Conservation (phyloP, 2,329 filamentous ascomycete species). For the Delphinella strobiligena region DNA sequence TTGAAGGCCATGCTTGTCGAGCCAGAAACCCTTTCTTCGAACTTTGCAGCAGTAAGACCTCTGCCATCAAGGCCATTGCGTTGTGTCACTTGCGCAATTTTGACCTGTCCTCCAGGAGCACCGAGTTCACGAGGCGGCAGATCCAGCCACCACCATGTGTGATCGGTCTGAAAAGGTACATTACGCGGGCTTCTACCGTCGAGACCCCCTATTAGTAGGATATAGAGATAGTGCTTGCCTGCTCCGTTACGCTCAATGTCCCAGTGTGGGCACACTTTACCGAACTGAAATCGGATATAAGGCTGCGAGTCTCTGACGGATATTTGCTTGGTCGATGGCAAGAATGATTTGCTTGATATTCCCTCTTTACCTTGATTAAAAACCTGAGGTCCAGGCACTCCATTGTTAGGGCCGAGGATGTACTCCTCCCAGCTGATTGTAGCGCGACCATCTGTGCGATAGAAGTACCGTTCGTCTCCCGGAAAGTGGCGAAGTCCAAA, state of each 20-base stretch:
- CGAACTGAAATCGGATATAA: conserved; percentile 60
- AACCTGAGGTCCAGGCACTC: conserved; percentile 31
- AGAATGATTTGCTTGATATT: conserved; percentile 45
- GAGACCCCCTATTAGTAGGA: conserved; percentile 53
- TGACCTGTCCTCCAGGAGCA: conserved; percentile 53
- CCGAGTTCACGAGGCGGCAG: conserved; percentile 54
- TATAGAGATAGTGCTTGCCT: conserved; percentile 55
- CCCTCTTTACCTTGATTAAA: conserved; percentile 40
- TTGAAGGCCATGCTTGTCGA: conserved; percentile 28
- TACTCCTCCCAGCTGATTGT: conserved; percentile 71
- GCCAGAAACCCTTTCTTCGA: conserved; percentile 32
- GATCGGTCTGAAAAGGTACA: conserved; percentile 57
- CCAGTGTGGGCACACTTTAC: conserved; percentile 73
- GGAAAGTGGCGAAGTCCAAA: conserved; percentile 80
- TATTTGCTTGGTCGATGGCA: conserved; percentile 35
- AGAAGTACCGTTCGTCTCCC: conserved; percentile 53
- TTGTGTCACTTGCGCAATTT: conserved; percentile 48
- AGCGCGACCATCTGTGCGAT: conserved; percentile 55
- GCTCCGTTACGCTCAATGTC: conserved; percentile 54
- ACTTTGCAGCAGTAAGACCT: conserved; percentile 39
- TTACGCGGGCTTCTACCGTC: conserved; percentile 58
- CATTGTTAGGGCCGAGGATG: conserved; percentile 47
- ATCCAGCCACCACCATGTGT: conserved; percentile 76
- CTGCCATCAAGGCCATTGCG: conserved; percentile 39
- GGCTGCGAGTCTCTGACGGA: conserved; percentile 12